phyloP scores from a whole-genome alignment of 495 filamentous ascomycete genomes.

The Aspergillus diversus region DNA sequence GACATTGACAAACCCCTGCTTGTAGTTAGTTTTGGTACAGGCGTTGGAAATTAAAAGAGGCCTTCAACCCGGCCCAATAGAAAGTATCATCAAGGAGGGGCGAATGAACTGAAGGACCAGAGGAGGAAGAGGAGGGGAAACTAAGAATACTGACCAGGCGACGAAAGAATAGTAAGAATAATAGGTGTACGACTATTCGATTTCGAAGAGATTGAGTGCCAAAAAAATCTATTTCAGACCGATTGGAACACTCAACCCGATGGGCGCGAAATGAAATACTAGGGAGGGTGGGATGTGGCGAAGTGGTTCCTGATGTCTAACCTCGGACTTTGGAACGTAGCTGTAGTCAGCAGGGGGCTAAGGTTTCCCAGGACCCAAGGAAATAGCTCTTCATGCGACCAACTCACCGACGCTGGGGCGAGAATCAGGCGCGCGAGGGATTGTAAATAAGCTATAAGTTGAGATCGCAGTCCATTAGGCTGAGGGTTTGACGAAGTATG shows the following conservation, averaged over 20 bases:
- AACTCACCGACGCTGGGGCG: conserved; percentile 16
- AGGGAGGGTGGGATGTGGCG: conserved; percentile 23
- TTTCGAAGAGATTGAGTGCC: not conserved
- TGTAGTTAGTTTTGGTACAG: not conserved
- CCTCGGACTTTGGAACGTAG: conserved; percentile 15
- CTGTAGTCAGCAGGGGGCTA: conserved; percentile 29
- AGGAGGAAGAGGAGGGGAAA: not conserved
- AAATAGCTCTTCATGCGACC: conserved; percentile 6
- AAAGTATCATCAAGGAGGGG: conserved; percentile 1
- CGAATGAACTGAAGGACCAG: not conserved
- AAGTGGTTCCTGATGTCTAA: conserved; percentile 29
- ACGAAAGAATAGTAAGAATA: not conserved
- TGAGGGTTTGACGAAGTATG: conserved; percentile 15
- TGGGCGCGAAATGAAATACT: conserved; percentile 7
- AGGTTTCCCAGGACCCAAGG: conserved; percentile 19
- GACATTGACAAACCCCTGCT: conserved; percentile 19
- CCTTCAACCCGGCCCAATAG: not conserved
- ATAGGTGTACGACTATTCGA: not conserved
- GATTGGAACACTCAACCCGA: conserved; percentile 1
- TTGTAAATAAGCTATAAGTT: conserved; percentile 6
- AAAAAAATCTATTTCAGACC: not conserved
- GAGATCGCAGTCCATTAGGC: conserved; percentile 15
- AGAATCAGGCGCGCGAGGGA: not conserved
- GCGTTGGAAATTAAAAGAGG: not conserved
- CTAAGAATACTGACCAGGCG: conserved; percentile 8